Base-by-base conservation (phyloP, 2,329 filamentous ascomycete genomes). In the Aspergillus sp. region DNA sequence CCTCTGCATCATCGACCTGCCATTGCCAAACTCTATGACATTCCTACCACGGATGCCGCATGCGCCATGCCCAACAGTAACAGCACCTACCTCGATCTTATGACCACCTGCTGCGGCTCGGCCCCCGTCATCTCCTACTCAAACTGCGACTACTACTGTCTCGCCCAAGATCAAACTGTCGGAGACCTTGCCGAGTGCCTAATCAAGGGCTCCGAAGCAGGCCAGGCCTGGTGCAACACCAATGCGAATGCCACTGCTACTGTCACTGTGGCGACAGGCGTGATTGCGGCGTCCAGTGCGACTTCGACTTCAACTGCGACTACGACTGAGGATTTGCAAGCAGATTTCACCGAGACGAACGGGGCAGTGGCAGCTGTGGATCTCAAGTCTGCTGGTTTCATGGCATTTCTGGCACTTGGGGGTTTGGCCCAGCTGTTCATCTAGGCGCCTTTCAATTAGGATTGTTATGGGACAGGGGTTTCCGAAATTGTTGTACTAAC, bases 141-240 rank as follows among this genome's bases (percentile, higher is more conserved):
- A 17, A 54, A 60, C 57, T 71, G 69, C 52, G 66, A 69, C 57
- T 69, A 68, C 55, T 70, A 70, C 59, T 70, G 69, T 23, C 62
- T 70, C 3, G 65, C 69, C 1, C 56, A 70, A 38, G 65, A 60
- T 11, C 67, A 70, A 54, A 64, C 30, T 7, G 55, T 69, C 22
- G 62, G 63, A 5, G 60, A 59, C 11, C 59, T 70, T 19, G 67
- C 66, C 3, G 65, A 66, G 41, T 71, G 68, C 53, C 63, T 70
- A 7, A 63, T 66, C 62, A 67, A 68, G 41, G 67, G 64, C 4
- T 67, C 64, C 9, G 62, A 62, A 23, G 34, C 64, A 4, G 67
- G 68, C 2, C 57, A 70, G 43, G 63, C 69, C 23, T 68, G 68
- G 68, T 69, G 68, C 38, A 71, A 70, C 38, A 67, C 65, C 28